Evolutionary conservation across 352 stramenopile species (phyloP).

Genomic region (Phytophthora pistaciae): DNA sequence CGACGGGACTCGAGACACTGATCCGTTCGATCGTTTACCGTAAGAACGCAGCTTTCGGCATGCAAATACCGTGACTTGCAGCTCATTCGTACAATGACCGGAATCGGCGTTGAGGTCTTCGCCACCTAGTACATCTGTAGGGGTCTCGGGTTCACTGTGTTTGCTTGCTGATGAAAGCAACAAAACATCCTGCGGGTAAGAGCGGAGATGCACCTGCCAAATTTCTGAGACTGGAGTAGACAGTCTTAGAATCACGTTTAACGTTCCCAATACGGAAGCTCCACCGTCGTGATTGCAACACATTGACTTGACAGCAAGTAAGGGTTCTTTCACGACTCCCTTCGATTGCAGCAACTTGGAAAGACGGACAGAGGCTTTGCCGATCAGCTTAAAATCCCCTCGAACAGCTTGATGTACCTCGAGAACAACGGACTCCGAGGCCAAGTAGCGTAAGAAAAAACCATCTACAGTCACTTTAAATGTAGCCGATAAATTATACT

Average conservation of each 20-base stretch:
- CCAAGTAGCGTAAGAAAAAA: conserved; percentile 93
- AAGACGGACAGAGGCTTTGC: conserved; percentile 70
- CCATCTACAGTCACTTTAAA: conserved; percentile 95
- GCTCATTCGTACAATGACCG: conserved; percentile 53
- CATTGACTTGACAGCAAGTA: conserved; percentile 54
- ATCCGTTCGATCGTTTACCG: conserved; percentile 43
- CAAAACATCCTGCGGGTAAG: conserved; percentile 86
- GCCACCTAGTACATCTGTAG: conserved; percentile 21
- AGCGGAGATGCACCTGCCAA: conserved; percentile 91
- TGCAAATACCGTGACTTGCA: conserved; percentile 75
- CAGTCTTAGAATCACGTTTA: conserved; percentile 89
- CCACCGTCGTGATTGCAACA: conserved; percentile 26
- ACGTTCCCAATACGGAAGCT: conserved; percentile 57
- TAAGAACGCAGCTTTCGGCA: conserved; percentile 66
- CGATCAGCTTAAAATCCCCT: conserved; percentile 92
- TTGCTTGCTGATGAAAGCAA: conserved; percentile 46
- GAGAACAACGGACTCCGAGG: conserved; percentile 86
- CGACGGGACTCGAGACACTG: conserved; percentile 54
- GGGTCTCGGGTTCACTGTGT: not conserved
- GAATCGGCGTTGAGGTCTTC: conserved; percentile 34
- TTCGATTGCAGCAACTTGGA: conserved; percentile 76
- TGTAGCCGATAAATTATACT: conserved; percentile 93
- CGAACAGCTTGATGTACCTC: conserved; percentile 91
- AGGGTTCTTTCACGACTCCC: conserved; percentile 75
- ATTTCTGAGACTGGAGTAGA: conserved; percentile 92